These are phyloP conservation scores for Spizellomyces sp. DNA, from an alignment of 192 early-diverging fungal genomes.

Conservation along the genomic window DNA sequence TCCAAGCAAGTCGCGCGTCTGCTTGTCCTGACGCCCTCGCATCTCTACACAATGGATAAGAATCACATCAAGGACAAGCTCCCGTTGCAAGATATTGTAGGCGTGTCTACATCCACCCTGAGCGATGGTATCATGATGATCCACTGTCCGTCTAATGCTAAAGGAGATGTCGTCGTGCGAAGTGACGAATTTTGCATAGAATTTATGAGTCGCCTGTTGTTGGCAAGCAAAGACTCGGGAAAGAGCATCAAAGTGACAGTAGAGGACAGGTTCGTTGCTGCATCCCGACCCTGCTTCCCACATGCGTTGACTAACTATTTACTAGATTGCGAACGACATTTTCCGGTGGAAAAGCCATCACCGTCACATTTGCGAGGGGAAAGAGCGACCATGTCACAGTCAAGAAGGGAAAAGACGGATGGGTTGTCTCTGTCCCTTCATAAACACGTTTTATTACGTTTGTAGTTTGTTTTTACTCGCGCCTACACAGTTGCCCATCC, in stretches of 20 bases:
- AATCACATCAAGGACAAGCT: slow-evolving; percentile 5
- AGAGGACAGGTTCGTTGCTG: background rate
- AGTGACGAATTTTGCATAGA: slow-evolving; percentile 1
- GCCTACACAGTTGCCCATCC: too few relatives aligned
- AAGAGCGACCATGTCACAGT: background rate
- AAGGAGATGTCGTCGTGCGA: slow-evolving; percentile 13
- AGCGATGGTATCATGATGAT: slow-evolving; percentile 12
- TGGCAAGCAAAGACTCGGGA: background rate
- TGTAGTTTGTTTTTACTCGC: too few relatives aligned
- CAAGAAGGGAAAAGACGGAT: slow-evolving; percentile 3
- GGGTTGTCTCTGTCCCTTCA: background rate
- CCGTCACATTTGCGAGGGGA: background rate
- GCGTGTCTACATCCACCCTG: background rate
- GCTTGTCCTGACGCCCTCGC: slow-evolving; percentile 5
- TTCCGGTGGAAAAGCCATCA: background rate
- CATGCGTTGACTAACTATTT: background rate
- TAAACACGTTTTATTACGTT: background rate
- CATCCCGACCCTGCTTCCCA: background rate
- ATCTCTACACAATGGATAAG: slow-evolving; percentile 2
- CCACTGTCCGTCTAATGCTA: slow-evolving; percentile 2
- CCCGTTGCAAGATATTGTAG: slow-evolving; percentile 7
- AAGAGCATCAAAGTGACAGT: background rate
- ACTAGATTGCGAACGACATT: background rate
- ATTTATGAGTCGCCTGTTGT: slow-evolving; percentile 7
- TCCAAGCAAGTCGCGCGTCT: slow-evolving; percentile 1